Evolutionary conservation across 2,329 filamentous ascomycete species (phyloP), one percentile per base, ranked within the genome.

Genomic region (Colletotrichum caudatum): DNA sequence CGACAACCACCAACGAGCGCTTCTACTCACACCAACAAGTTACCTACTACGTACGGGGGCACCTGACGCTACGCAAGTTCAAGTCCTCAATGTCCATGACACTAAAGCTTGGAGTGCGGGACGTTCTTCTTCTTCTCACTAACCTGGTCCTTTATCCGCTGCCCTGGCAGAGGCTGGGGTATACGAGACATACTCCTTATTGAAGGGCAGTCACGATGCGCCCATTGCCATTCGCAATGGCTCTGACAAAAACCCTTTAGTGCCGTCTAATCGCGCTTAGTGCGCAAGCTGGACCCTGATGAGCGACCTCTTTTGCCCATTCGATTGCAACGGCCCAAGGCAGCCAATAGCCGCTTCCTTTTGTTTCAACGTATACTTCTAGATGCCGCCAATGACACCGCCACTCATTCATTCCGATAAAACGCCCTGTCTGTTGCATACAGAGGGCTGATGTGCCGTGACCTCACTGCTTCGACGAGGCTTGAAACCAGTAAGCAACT

Each of bases 251-350:
- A 69, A 50, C 59, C 33, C 48, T 23, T 46, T 69, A 72, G 65
- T 69, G 48, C 60, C 54, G 58, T 69, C 69, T 69, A 69, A 69
- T 64, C 54, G 59, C 64, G 56, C 46, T 66, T 72, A 69, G 65
- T 64, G 23, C 53, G 37, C 57, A 41, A 72, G 48, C 50, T 69
- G 65, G 65, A 72, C 69, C 69, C 69, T 63, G 59, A 72, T 44
- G 54, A 60, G 37, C 39, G 39, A 11, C 9, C 44, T 14, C 29
- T 26, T 66, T 37, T 57, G 58, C 58, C 46, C 68, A 59, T 64
- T 41, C 65, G 65, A 60, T 59, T 69, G 46, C 53, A 71, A 71
- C 64, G 59, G 69, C 69, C 48, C 20, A 41, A 33, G 6, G 20
- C 65, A 64, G 54, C 69, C 69, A 72, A 72, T 72, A 39, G 63